Conservation (phyloP, 495 filamentous ascomycete species). For the Jackrogersella minutella region DNA sequence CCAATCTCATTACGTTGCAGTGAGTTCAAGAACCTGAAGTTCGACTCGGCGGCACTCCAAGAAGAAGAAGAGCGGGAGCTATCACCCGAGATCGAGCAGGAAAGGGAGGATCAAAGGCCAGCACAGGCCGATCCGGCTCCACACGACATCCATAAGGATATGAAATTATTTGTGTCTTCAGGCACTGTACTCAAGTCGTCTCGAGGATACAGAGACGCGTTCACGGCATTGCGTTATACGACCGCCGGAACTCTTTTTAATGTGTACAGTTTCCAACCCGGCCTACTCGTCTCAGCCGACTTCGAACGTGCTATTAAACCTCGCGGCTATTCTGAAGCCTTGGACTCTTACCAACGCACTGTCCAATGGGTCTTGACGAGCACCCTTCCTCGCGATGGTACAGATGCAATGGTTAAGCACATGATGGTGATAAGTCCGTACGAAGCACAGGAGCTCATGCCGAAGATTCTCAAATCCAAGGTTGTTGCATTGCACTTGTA, state of each 20-base stretch:
- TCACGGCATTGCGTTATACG: constrained; percentile 52
- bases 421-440: constrained; percentile 69
- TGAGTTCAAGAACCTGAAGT: constrained; percentile 51
- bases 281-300: constrained; percentile 63
- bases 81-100: constrained; percentile 67
- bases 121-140: constrained; percentile 41
- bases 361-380: constrained; percentile 67
- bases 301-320: constrained; percentile 60
- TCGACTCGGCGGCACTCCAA: constrained; percentile 55
- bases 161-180: constrained; percentile 51
- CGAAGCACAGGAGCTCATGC: constrained; percentile 65
- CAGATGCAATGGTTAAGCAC: constrained; percentile 17
- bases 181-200: constrained; percentile 35
- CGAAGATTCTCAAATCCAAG: constrained; percentile 44
- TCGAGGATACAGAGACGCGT: constrained; percentile 57
- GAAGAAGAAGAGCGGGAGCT: constrained; percentile 79
- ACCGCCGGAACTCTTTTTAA: constrained; percentile 47
- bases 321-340: constrained; percentile 10
- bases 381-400: neutral
- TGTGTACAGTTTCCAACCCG: constrained; percentile 47
- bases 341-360: constrained; percentile 62
- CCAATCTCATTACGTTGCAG: constrained; percentile 52
- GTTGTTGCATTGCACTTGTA: constrained; percentile 65
- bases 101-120: constrained; percentile 64
- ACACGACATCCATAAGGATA: constrained; percentile 57